phyloP scores from a whole-genome alignment of 805 yeast genomes.

The Teunomyces cretensis region DNA sequence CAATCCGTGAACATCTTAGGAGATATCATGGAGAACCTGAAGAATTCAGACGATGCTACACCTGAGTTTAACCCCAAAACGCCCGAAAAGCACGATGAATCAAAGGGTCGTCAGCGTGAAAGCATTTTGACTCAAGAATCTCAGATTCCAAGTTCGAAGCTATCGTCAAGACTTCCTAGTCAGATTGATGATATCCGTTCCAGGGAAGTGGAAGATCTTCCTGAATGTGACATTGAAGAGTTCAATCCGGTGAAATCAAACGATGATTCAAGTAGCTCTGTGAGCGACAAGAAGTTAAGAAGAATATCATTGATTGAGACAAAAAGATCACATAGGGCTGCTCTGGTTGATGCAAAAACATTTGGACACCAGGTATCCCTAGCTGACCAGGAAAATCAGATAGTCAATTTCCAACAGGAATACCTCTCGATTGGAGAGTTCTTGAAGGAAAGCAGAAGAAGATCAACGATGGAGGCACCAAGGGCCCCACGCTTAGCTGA shows the following conservation, averaged over 20 bases:
- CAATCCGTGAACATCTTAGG: background rate
- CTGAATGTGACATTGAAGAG: conserved; percentile 11
- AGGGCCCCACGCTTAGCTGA: background rate
- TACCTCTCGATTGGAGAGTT: conserved; percentile 15
- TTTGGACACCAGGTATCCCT: conserved; percentile 5
- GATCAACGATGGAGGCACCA: conserved; percentile 9
- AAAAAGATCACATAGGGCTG: conserved; percentile 6
- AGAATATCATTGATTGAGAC: conserved; percentile 6
- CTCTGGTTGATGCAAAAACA: conserved; percentile 5
- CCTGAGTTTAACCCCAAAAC: background rate
- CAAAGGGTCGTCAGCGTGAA: background rate
- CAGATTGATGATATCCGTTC: background rate
- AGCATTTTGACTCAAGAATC: background rate
- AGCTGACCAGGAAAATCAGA: conserved; percentile 7
- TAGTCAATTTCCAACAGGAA: conserved; percentile 15
- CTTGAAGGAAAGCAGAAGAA: conserved; percentile 13
- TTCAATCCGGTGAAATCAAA: conserved; percentile 4
- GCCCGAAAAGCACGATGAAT: background rate
- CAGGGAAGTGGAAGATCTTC: conserved; percentile 6
- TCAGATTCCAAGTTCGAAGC: background rate
- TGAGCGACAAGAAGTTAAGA: conserved; percentile 4
- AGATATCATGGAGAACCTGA: background rate
- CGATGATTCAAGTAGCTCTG: background rate
- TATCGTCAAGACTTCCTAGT: background rate
- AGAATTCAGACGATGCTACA: background rate